Base-by-base conservation (phyloP, 1,284 basidiomycete species). In the Cryptococcus deneoformans region DNA sequence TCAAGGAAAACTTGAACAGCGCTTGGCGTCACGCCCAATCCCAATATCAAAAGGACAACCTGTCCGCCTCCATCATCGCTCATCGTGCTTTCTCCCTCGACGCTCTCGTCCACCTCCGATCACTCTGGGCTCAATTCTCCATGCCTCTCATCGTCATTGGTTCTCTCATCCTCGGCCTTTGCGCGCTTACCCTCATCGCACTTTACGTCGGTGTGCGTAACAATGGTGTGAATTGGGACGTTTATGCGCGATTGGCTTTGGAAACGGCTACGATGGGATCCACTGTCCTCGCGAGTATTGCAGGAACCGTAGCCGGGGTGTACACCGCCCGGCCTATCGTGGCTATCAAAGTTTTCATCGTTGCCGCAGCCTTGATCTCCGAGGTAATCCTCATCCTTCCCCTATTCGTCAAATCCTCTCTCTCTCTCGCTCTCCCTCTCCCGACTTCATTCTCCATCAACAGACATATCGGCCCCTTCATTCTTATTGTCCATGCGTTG, bases 101-200 rank as follows among this genome's bases (percentile, higher is more conserved):
- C 10, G 86, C 89, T 3, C 81, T 96, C 39, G 79, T 80, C 0
- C 82, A 83, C 2, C 93, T 94, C 65, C 86, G 92, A 6, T 79
- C 83, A 24, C 85, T 97, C 52, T 99, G 96, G 96, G 95, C 96
- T 0, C 90, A 90, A 69, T 99, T 99, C 79, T 90, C 93, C 62
- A 79, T 88, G 3, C 69, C 82, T 0, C 80, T 90, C 10, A 98
- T 99, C 81, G 75, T 76, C 3, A 77, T 87, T 20, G 95, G 84
- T 6, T 56, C 82, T 4, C 50, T 64, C 12, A 69, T 82, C 37
- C 75, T 84, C 24, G 67, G 63, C 2, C 59, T 79, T 12, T 75
- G 74, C 49, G 50, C 79, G 0, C 65, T 73, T 2, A 71, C 75
- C 0, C 59, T 75, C 12, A 61, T 73, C 54, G 65, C 70, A 0